Evolutionary conservation across 2,329 filamentous ascomycete genomes (phyloP), one percentile per base, ranked within the genome.

Genomic region (Ascochyta pisi): DNA sequence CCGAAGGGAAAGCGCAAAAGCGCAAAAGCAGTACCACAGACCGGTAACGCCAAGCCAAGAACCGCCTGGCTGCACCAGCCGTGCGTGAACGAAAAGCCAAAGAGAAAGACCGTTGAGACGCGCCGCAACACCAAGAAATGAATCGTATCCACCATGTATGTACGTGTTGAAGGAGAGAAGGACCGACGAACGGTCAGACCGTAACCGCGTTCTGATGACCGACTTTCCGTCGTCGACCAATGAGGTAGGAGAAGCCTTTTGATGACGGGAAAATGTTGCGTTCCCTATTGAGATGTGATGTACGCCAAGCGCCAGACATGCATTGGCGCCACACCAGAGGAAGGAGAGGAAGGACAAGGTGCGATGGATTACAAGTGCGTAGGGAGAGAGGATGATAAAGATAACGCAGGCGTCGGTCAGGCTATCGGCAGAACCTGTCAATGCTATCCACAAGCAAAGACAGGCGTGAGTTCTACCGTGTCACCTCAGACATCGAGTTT

Each of bases 261-360:
- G 44, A 40, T 50, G 38, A 40, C 53, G 42, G 43, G 54, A 16
- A 31, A 22, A 37, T 60, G 57, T 46, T 39, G 47, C 19, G 35
- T 58, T 61, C 57, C 64, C 57, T 58, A 55, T 47, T 58, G 53
- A 46, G 46, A 44, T 51, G 46, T 66, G 64, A 67, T 68, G 62
- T 69, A 61, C 63, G 66, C 69, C 67, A 67, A 67, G 64, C 67
- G 63, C 66, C 67, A 54, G 52, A 54, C 60, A 71, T 70, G 67
- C 65, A 65, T 66, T 58, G 59, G 64, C 58, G 47, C 56, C 46
- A 58, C 66, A 62, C 62, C 63, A 33, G 43, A 43, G 47, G 48
- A 54, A 60, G 58, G 58, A 64, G 57, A 66, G 54, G 51, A 60
- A 61, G 55, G 60, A 58, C 29, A 66, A 69, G 54, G 54, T 61